Base-by-base conservation (phyloP, 139 green algal species). In the Tetraselmis striata region DNA sequence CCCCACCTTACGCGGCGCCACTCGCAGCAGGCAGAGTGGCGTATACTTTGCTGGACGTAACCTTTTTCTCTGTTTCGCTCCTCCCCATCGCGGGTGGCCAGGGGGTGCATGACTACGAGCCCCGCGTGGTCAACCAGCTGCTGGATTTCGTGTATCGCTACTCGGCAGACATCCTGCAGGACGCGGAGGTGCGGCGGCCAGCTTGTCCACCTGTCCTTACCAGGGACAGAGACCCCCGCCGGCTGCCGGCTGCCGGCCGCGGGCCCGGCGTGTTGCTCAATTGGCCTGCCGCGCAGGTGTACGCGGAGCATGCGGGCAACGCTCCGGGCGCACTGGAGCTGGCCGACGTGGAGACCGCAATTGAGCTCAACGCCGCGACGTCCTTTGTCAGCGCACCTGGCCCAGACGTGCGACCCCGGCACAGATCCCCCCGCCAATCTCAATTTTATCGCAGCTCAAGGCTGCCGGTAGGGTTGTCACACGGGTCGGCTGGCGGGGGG, bases 121-220 rank as follows among this genome's bases (percentile, higher is more conserved):
- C 93, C 0, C 77, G 89, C 1, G 91, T 98, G 0, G 88, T 95
- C 0, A 85, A 93, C 32, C 90, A 94, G 88, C 87, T 96, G 11
- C 59, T 96, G 28, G 92, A 97, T 75, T 96, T 97, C 45, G 89
- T 96, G 76, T 96, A 95, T 83, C 83, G 90, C 1, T 95, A 96
- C 77, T 85, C 89, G 0, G 86, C 89, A 0, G 93, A 94, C 0
- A 86, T 94, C 11, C 86, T 97, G 29, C 83, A 90, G 28, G 93
- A 95, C 59, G 93, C 94, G 27, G 87, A 96, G 80, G 90, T 89
- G 28, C 59, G 28, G 2, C 26, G 18, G 27, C 24, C 18, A 77
- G 26, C 74, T 29, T 11, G 30, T 11, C 28, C 25, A 67, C 29
- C 24, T 28, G 5, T 22, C 24, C 11, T 28, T 82, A 77, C 23